Conservation (phyloP, 176 grass and related monocot genomes). For the Phyllostachys edulis region DNA sequence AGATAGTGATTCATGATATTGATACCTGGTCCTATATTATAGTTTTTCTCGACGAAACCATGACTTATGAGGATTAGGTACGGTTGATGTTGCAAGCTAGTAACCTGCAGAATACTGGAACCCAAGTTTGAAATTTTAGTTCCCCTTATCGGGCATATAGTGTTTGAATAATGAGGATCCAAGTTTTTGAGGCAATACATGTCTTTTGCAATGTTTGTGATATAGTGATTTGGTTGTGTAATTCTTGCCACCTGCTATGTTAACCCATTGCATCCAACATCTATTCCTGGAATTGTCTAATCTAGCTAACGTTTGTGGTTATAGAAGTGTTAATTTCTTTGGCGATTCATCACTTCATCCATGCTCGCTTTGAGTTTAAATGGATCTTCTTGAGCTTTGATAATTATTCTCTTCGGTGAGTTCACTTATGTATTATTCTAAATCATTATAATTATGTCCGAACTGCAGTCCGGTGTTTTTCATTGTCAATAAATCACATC, state of each 20-base stretch:
- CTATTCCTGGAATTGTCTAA: neutral
- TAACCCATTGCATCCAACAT: neutral
- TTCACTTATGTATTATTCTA: neutral
- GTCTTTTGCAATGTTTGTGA: neutral
- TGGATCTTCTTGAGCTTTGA: neutral
- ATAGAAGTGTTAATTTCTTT: neutral
- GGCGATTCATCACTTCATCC: neutral
- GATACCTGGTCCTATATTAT: neutral
- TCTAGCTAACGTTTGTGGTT: neutral
- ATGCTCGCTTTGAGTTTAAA: neutral
- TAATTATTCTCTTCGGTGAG: neutral
- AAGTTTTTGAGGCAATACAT: neutral
- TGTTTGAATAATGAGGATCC: neutral
- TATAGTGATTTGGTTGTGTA: neutral
- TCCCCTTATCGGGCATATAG: neutral
- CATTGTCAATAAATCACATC: neutral
- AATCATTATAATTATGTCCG: slow-evolving; percentile 1
- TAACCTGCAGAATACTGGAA: neutral
- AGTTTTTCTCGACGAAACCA: neutral
- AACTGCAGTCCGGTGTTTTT: neutral
- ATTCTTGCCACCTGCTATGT: neutral
- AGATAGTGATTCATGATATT: neutral
- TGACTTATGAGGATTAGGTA: neutral
- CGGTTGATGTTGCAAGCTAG: slow-evolving; percentile 3
- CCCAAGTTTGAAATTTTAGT: neutral